Evolutionary conservation across 2,329 filamentous ascomycete genomes (phyloP), one percentile per base, ranked within the genome.

Genomic region (Chaetomiaceae sp.): DNA sequence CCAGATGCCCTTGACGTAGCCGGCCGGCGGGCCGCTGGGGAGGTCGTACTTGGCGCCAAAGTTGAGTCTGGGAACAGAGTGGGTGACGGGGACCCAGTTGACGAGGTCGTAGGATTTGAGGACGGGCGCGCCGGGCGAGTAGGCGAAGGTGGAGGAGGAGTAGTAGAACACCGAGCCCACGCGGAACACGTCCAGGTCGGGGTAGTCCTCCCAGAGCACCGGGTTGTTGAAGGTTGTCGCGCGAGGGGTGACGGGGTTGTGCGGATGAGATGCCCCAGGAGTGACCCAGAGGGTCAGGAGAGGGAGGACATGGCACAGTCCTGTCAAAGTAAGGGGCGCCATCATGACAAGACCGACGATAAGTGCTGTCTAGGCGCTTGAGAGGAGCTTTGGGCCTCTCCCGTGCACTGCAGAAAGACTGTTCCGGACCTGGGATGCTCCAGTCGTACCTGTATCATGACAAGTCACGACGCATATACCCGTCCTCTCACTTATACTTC

Each of bases 121-220:
- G 4, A 84, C 70, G 0, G 81, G 79, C 0, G 80, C 80, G 11
- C 79, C 81, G 0, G 81, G 75, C 7, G 75, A 79, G 61, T 76
- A 82, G 49, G 78, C 75, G 61, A 83, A 79, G 7, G 72, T 81
- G 2, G 79, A 82, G 0, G 80, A 77, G 59, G 77, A 79, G 65
- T 82, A 83, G 64, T 73, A 83, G 47, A 65, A 78, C 1, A 72
- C 71, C 55, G 78, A 72, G 3, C 71, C 70, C 0, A 78, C 71
- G 3, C 75, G 72, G 59, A 78, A 75, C 9, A 83, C 69, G 59
- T 83, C 79, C n/a, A 78, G 69, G 57, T 83, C 80, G 0, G 79
- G 74, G 25, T 80, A 71, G 58, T 82, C 79, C 50, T 79, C 70
- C 69, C 75, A 83, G 1, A 82, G 65, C 20, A 81, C 68, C 0